Evolutionary conservation across 1,284 basidiomycete species (phyloP), one percentile per base, ranked within the genome.

Genomic region (Mixia osmundae): DNA sequence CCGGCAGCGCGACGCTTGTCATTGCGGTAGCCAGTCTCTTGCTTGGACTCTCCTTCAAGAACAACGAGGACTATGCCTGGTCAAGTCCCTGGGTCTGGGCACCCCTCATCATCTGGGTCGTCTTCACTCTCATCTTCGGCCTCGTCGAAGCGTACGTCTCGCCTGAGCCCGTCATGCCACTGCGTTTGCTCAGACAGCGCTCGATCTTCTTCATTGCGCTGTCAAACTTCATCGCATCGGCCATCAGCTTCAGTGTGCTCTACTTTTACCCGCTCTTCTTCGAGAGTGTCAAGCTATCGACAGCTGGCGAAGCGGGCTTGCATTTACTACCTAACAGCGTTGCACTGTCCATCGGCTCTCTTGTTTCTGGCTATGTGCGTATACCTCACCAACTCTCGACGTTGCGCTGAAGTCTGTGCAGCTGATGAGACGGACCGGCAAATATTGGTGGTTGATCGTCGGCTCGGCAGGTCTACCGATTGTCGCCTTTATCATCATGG

Each of bases 71-170:
- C 16, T 33, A 39, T 19, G 40, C 40, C 4, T 76, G 48, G 78
- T 73, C 3, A 76, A 70, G 55, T 64, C 70, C 25, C 71, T 66
- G 2, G 76, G 63, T 80, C 34, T 75, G 76, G 46, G 65, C 67
- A 3, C 64, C 76, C 42, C 61, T 65, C 30, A 54, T 69, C 39
- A 66, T 69, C 2, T 46, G 62, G 4, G 41, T 72, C 5, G 75
- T 82, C 50, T 60, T 76, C 18, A 38, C 75, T 20, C 67, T 54
- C 11, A 49, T 59, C 29, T 53, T 65, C 21, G 52, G 63, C 26
- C 50, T 63, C 25, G 47, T 65, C 37, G 64, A 66, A 48, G 54
- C 52, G 33, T 56, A 54, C 42, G 56, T 62, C 15, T 54, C 60
- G 5, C 44, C 47, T 16, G 55, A 58, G 42, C 56, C 56, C 18